These are phyloP conservation scores for Fraxinus baroniana DNA, from an alignment of 305 asterid species.

Conservation along the genomic window DNA sequence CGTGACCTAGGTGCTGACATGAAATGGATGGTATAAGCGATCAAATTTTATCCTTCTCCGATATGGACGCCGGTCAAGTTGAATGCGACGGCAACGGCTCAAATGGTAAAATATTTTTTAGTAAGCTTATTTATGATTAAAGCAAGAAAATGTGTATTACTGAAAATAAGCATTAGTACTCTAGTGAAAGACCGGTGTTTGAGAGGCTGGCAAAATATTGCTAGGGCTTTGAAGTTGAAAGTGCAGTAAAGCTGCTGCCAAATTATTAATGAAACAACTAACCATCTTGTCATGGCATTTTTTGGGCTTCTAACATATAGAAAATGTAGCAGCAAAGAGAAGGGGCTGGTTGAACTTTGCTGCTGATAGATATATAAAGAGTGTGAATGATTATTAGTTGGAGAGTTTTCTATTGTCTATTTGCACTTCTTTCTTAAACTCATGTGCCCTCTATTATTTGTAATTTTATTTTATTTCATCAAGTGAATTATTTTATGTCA, in stretches of 20 bases:
- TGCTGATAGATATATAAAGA: background rate
- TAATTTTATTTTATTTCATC: conserved; percentile 29
- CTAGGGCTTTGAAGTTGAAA: conserved; percentile 59
- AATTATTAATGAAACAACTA: conserved; percentile 27
- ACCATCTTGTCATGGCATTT: conserved; percentile 37
- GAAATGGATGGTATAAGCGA: too few relatives aligned
- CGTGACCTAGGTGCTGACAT: too few relatives aligned
- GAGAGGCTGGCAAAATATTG: conserved; percentile 33
- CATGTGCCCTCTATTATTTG: conserved; percentile 17
- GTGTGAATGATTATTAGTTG: conserved; percentile 26
- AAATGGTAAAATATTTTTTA: too few relatives aligned
- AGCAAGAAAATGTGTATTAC: too few relatives aligned
- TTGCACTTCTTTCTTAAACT: conserved; percentile 20
- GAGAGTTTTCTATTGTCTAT: conserved; percentile 20
- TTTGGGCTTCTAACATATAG: conserved; percentile 48
- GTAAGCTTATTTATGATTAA: too few relatives aligned
- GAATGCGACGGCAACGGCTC: too few relatives aligned
- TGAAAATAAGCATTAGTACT: too few relatives aligned
- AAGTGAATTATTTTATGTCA: conserved; percentile 27
- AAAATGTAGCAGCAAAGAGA: conserved; percentile 11
- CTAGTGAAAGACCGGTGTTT: too few relatives aligned
- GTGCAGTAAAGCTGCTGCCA: conserved; percentile 3
- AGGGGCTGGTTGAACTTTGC: background rate
- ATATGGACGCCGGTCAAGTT: too few relatives aligned
- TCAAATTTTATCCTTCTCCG: too few relatives aligned